phyloP scores from a whole-genome alignment of 495 filamentous ascomycete genomes.

The Penicillium soppii region DNA sequence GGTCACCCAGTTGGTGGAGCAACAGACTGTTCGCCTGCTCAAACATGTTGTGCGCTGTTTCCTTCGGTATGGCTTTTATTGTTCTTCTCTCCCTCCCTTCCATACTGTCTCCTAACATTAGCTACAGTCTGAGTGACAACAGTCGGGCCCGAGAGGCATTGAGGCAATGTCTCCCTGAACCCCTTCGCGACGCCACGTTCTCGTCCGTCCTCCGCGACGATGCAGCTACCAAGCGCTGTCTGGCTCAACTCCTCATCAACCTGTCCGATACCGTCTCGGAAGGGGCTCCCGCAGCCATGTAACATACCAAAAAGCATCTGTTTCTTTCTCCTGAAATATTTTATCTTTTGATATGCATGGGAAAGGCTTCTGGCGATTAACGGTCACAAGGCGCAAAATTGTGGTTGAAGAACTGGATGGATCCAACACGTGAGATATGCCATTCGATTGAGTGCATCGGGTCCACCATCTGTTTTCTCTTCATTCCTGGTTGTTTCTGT shows the following conservation, averaged over 20 bases:
- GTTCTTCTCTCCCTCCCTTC: not conserved
- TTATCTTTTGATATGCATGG: slow-evolving; percentile 51
- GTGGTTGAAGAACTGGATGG: slow-evolving; percentile 22
- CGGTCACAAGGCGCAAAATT: slow-evolving; percentile 46
- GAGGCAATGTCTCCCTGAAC: slow-evolving; percentile 94
- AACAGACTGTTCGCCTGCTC: slow-evolving; percentile 91
- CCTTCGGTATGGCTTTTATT: slow-evolving; percentile 63
- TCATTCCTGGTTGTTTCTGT: slow-evolving; percentile 22
- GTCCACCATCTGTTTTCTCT: slow-evolving; percentile 23
- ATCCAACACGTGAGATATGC: slow-evolving; percentile 12
- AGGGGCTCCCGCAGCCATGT: slow-evolving; percentile 48
- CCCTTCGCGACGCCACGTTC: slow-evolving; percentile 94
- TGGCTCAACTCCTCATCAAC: slow-evolving; percentile 95
- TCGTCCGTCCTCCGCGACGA: slow-evolving; percentile 95
- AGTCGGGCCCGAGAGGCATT: slow-evolving; percentile 93
- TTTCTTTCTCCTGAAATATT: slow-evolving; percentile 41
- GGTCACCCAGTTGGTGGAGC: slow-evolving; percentile 95
- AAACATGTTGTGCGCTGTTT: slow-evolving; percentile 99
- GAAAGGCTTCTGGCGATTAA: slow-evolving; percentile 49
- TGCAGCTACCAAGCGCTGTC: slow-evolving; percentile 95
- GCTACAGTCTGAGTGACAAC: slow-evolving; percentile 83
- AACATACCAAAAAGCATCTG: slow-evolving; percentile 41
- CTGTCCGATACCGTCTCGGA: slow-evolving; percentile 91
- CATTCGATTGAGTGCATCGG: slow-evolving; percentile 19
- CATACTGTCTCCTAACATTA: slow-evolving; percentile 14